Evolutionary conservation across 371 early-diverging fungal species (phyloP).

Genomic region (Syncephalastrum sp.): DNA sequence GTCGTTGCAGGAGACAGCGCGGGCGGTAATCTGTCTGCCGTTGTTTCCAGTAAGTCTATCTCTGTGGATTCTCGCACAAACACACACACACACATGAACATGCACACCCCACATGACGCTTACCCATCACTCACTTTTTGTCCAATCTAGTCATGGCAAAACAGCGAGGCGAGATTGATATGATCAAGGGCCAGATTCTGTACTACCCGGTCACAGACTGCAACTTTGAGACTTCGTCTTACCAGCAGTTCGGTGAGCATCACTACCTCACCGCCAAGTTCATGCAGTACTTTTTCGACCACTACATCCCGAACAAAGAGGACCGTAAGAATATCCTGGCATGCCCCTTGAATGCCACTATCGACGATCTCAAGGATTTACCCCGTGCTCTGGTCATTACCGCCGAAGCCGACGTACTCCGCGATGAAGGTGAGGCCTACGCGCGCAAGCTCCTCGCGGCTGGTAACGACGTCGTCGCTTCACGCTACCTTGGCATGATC

Average conservation of each 20-base stretch:
- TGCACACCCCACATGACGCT: too few species aligned
- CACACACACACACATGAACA: too few species aligned
- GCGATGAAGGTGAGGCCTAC: constrained; percentile 39
- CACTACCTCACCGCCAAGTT: constrained; percentile 16
- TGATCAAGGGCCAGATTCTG: constrained; percentile 24
- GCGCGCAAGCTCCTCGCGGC: constrained; percentile 24
- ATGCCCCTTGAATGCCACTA: constrained; percentile 15
- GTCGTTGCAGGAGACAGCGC: constrained; percentile 35
- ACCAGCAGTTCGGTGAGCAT: constrained; percentile 18
- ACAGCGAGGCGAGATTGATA: constrained; percentile 14
- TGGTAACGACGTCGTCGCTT: constrained; percentile 20
- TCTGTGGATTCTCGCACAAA: too few species aligned
- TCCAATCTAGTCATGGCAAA: constrained; percentile 26
- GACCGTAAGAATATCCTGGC: constrained; percentile 12
- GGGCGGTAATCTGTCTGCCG: constrained; percentile 33
- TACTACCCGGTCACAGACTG: constrained; percentile 27
- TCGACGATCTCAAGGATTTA: constrained; percentile 25
- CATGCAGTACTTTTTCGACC: constrained; percentile 36
- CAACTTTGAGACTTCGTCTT: constrained; percentile 24
- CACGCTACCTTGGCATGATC: constrained; percentile 20
- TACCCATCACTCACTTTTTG: background rate
- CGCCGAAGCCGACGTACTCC: constrained; percentile 35
- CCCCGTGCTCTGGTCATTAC: constrained; percentile 33
- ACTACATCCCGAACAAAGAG: constrained; percentile 19
- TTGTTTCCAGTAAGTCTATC: constrained; percentile 9